These are phyloP conservation scores for Aegle marmelos DNA, from an alignment of 345 rosid species.

Conservation along the genomic window DNA sequence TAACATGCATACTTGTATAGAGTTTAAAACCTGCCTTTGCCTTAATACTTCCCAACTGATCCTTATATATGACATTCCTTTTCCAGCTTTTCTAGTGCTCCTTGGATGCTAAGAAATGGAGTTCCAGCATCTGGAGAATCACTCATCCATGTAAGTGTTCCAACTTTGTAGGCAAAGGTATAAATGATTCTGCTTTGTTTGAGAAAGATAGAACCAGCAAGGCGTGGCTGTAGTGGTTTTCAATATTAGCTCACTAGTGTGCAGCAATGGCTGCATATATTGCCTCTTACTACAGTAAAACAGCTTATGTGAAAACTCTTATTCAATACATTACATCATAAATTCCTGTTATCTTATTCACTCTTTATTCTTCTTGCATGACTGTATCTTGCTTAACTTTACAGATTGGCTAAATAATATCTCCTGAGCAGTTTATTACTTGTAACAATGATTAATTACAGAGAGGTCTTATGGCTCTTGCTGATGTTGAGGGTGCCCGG, in stretches of 20 bases:
- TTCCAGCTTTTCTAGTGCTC: slow-evolving; percentile 90
- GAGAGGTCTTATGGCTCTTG: slow-evolving; percentile 96
- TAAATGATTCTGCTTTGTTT: not conserved
- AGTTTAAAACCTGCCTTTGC: not conserved
- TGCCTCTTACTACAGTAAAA: not conserved
- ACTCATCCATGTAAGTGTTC: slow-evolving; percentile 75
- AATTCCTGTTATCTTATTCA: not conserved
- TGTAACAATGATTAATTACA: slow-evolving; percentile 29
- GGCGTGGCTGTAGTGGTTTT: not conserved
- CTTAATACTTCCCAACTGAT: slow-evolving; percentile 8
- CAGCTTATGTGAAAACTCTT: not conserved
- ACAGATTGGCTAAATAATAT: not conserved
- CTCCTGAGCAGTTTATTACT: not conserved
- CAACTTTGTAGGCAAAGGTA: not conserved
- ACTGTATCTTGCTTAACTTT: not conserved
- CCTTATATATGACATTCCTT: slow-evolving; percentile 16
- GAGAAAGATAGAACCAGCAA: not conserved
- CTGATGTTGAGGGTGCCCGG: slow-evolving; percentile 92
- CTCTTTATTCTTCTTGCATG: not conserved
- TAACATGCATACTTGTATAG: not conserved
- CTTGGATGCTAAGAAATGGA: slow-evolving; percentile 87
- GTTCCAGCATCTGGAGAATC: slow-evolving; percentile 70
- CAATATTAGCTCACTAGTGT: not conserved
- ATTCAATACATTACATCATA: not conserved
- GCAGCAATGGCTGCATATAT: not conserved